Conservation (phyloP, 164 flowering plant species). For the Liquidambar formosana region DNA sequence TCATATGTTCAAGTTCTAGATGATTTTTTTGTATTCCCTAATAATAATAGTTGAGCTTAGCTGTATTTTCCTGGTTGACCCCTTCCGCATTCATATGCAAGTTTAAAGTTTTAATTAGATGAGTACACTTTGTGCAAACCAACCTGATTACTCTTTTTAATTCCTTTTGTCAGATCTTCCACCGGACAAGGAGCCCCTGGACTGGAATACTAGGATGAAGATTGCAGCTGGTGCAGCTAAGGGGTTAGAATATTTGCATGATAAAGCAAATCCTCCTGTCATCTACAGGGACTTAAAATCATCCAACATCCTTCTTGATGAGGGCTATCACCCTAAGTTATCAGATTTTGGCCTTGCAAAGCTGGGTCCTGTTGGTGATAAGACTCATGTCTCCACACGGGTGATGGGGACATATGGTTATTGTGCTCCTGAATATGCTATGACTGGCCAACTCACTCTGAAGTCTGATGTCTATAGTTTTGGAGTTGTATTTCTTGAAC, state of each 20-base stretch:
- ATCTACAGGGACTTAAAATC: slow-evolving; percentile 86
- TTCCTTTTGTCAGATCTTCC: slow-evolving; percentile 56
- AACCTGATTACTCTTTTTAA: background rate
- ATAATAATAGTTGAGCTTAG: too few relatives aligned
- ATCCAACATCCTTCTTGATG: slow-evolving; percentile 87
- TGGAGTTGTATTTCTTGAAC: slow-evolving; percentile 88
- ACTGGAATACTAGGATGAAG: slow-evolving; percentile 93
- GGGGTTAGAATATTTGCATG: slow-evolving; percentile 91
- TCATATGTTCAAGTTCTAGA: too few relatives aligned
- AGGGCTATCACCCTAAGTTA: slow-evolving; percentile 79
- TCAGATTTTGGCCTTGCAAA: slow-evolving; percentile 98
- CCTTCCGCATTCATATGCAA: background rate
- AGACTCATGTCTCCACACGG: slow-evolving; percentile 95
- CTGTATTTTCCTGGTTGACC: background rate
- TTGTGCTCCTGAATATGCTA: slow-evolving; percentile 97
- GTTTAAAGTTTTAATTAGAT: background rate
- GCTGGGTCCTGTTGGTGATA: slow-evolving; percentile 94
- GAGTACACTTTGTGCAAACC: background rate
- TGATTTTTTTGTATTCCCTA: too few relatives aligned
- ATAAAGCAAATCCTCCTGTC: slow-evolving; percentile 87
- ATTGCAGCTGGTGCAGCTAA: slow-evolving; percentile 95
- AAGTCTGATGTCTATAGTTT: slow-evolving; percentile 93
- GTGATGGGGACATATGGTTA: slow-evolving; percentile 99
- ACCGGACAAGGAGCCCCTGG: slow-evolving; percentile 65
- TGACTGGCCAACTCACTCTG: slow-evolving; percentile 92